phyloP scores from a whole-genome alignment of 768 basidiomycete genomes.

The Amanita muscaria region DNA sequence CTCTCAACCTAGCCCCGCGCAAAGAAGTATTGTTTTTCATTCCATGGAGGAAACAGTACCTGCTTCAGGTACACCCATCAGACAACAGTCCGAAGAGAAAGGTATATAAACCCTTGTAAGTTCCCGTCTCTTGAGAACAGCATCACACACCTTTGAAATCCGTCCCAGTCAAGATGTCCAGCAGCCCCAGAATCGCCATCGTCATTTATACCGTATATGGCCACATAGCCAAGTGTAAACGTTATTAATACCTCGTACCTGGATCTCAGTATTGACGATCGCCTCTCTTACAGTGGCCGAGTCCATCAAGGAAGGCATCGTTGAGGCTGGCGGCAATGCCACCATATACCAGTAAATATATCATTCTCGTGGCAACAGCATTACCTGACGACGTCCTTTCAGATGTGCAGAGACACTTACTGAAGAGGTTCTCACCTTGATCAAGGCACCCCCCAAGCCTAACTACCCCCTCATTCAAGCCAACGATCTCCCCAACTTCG shows the following conservation, averaged over 20 bases:
- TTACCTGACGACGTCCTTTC: neutral
- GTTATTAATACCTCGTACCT: conserved; percentile 4
- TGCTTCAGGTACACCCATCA: too few relatives aligned
- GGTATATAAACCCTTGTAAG: too few relatives aligned
- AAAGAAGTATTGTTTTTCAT: too few relatives aligned
- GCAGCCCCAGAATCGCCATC: conserved; percentile 50
- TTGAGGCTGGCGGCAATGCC: conserved; percentile 38
- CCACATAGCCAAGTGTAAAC: conserved; percentile 60
- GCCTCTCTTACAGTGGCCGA: conserved; percentile 50
- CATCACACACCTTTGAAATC: too few relatives aligned
- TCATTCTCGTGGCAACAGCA: neutral
- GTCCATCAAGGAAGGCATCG: conserved; percentile 39
- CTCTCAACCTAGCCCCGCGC: too few relatives aligned
- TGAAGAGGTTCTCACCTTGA: conserved; percentile 50
- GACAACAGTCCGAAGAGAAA: too few relatives aligned
- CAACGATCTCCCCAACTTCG: conserved; percentile 43
- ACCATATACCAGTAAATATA: conserved; percentile 45
- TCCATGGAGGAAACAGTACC: too few relatives aligned
- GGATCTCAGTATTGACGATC: too few relatives aligned
- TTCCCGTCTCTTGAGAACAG: too few relatives aligned
- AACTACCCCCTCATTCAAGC: conserved; percentile 61
- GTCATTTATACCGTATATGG: conserved; percentile 70
- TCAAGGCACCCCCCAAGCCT: conserved; percentile 67
- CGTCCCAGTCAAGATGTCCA: too few relatives aligned
- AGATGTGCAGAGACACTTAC: conserved; percentile 78